A percentile compares a stretch with the other conserved stretches of the same genome.
Evolutionary conservation across 345 rosid genomes (phyloP).

Genomic region (Bretschneidera sinensis): DNA sequence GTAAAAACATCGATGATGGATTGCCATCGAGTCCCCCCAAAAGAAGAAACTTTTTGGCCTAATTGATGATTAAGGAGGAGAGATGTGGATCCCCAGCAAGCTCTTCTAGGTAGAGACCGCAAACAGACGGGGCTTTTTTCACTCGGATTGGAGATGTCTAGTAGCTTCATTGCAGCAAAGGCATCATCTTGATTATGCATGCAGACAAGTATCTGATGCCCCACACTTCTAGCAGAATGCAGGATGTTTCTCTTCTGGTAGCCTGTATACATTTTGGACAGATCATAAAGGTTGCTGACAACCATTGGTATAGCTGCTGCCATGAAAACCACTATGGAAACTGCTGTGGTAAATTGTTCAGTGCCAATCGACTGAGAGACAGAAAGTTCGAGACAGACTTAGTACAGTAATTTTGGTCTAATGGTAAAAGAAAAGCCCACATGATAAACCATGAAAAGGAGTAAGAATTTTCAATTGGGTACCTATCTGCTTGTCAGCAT

Average conservation of each 20-base stretch:
- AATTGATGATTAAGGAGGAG: conserved; percentile 25
- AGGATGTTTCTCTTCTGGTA: conserved; percentile 21
- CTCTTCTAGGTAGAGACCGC: conserved; percentile 27
- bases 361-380: neutral
- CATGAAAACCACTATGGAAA: conserved; percentile 13
- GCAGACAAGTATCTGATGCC: conserved; percentile 19
- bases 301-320: conserved; percentile 15
- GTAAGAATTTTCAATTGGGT: no score
- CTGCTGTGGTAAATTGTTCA: conserved; percentile 2
- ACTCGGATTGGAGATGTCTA: conserved; percentile 17
- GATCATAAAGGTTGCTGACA: conserved; percentile 17
- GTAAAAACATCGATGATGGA: conserved; percentile 21
- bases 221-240: conserved; percentile 1
- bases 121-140: conserved; percentile 13
- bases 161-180: conserved; percentile 20
- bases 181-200: conserved; percentile 30
- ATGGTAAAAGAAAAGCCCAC: no score
- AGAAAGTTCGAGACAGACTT: no score
- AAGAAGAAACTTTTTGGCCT: conserved; percentile 20
- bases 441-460: no score
- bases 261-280: conserved; percentile 19
- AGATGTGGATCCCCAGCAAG: conserved; percentile 18
- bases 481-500: conserved; percentile 5
- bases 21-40: conserved; percentile 2
- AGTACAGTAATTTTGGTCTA: no score